phyloP scores from a whole-genome alignment of 371 early-diverging fungal genomes.

The Mortierella polycephala region DNA sequence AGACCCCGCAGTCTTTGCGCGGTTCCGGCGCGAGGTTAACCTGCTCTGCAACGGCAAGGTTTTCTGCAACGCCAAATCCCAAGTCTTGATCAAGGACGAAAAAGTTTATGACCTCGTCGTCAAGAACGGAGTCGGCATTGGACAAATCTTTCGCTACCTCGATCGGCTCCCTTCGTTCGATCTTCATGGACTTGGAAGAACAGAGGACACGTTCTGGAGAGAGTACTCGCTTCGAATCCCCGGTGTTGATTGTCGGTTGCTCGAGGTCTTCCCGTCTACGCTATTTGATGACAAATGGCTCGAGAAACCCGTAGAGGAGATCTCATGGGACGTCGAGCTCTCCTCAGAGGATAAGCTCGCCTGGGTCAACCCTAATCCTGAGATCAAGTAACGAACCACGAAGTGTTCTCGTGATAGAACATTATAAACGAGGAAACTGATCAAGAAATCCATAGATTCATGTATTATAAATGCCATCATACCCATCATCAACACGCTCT shows the following conservation, averaged over 20 bases:
- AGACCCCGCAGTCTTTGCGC: constrained; percentile 35
- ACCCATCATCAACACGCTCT: no score
- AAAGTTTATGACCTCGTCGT: constrained; percentile 61
- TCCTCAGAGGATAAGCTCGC: constrained; percentile 5
- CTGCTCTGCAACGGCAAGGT: constrained; percentile 62
- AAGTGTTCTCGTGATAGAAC: not conserved
- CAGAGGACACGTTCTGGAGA: constrained; percentile 61
- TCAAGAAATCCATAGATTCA: no score
- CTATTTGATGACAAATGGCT: constrained; percentile 57
- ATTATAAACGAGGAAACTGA: no score
- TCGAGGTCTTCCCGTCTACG: constrained; percentile 59
- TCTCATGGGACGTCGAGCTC: constrained; percentile 68
- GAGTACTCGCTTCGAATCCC: constrained; percentile 60
- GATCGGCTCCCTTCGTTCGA: constrained; percentile 64
- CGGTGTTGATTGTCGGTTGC: constrained; percentile 63
- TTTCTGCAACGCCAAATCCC: constrained; percentile 66
- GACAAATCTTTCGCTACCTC: constrained; percentile 67
- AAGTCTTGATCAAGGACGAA: constrained; percentile 59
- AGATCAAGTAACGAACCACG: constrained; percentile 1
- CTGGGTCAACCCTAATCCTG: constrained; percentile 16
- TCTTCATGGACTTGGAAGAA: constrained; percentile 60
- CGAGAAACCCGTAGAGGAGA: constrained; percentile 46
- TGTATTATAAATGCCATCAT: no score
- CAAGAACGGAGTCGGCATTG: constrained; percentile 66
- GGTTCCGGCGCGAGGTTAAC: constrained; percentile 62